phyloP scores from a whole-genome alignment of 805 yeast species.

The Zygosaccharomyces pseudorouxii region DNA sequence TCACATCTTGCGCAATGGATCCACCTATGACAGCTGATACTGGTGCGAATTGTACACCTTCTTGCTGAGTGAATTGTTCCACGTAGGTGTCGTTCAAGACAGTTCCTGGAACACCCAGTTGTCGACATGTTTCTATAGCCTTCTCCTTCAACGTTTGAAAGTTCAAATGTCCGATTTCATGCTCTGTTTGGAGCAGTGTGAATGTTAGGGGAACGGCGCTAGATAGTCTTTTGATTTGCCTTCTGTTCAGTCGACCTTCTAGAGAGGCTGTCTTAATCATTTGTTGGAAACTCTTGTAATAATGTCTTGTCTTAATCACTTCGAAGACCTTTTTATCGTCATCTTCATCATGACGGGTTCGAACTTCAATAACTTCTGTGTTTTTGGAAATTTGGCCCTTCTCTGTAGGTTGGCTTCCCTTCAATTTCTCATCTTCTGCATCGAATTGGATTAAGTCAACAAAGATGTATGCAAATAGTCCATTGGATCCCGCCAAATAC shows the following conservation, averaged over 20 bases:
- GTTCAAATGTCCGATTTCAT: constrained; percentile 23
- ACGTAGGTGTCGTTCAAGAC: constrained; percentile 40
- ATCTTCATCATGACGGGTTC: constrained; percentile 30
- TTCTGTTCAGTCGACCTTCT: constrained; percentile 32
- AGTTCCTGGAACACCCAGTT: constrained; percentile 44
- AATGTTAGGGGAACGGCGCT: constrained; percentile 48
- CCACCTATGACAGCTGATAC: constrained; percentile 89
- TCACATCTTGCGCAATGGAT: constrained; percentile 81
- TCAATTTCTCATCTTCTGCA: constrained; percentile 49
- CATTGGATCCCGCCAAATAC: constrained; percentile 65
- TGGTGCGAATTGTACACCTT: constrained; percentile 66
- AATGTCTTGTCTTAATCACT: constrained; percentile 36
- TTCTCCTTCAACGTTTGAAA: constrained; percentile 29
- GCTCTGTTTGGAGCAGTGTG: constrained; percentile 49
- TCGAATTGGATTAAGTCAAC: constrained; percentile 69
- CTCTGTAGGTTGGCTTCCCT: constrained; percentile 45
- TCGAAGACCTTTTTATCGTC: constrained; percentile 38
- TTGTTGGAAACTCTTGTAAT: constrained; percentile 37
- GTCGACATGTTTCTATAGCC: constrained; percentile 33
- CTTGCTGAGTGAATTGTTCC: constrained; percentile 44
- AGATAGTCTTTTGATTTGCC: constrained; percentile 31
- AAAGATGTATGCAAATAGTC: constrained; percentile 77
- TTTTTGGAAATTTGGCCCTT: constrained; percentile 45
- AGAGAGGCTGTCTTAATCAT: constrained; percentile 37
- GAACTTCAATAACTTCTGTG: constrained; percentile 41